phyloP scores from a whole-genome alignment of 2,329 filamentous ascomycete genomes.

The Cladosporium sp. region DNA sequence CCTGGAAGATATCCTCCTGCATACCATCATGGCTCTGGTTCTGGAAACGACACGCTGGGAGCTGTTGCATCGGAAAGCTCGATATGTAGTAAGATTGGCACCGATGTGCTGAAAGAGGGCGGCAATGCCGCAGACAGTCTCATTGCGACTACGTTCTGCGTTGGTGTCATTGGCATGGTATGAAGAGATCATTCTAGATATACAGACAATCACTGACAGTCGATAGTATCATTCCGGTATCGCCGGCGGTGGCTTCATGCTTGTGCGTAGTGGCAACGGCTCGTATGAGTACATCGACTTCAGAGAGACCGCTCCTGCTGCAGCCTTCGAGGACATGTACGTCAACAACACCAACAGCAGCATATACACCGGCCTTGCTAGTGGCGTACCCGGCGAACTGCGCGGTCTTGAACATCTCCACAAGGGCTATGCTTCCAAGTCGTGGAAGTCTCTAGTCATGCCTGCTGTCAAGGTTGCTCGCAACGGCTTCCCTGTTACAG shows the following conservation, averaged over 20 bases:
- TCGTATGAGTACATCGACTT: slow-evolving; percentile 87
- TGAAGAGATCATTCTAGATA: background rate
- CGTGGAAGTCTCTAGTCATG: slow-evolving; percentile 65
- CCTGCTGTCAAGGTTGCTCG: slow-evolving; percentile 75
- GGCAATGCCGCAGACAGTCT: slow-evolving; percentile 57
- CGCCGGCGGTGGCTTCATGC: slow-evolving; percentile 87
- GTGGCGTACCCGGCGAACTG: slow-evolving; percentile 72
- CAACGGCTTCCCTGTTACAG: slow-evolving; percentile 70
- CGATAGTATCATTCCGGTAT: slow-evolving; percentile 59
- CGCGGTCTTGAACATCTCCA: slow-evolving; percentile 80
- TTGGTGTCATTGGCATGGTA: slow-evolving; percentile 51
- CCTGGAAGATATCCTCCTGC: slow-evolving; percentile 5
- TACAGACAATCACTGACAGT: background rate
- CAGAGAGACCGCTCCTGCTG: slow-evolving; percentile 80
- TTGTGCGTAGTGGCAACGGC: slow-evolving; percentile 73
- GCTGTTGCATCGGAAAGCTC: slow-evolving; percentile 51
- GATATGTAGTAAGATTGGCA: slow-evolving; percentile 51
- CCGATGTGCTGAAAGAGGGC: slow-evolving; percentile 47
- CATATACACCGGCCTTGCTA: slow-evolving; percentile 50
- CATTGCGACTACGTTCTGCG: slow-evolving; percentile 51
- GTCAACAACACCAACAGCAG: slow-evolving; percentile 67
- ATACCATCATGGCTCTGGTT: slow-evolving; percentile 22
- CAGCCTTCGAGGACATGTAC: slow-evolving; percentile 84
- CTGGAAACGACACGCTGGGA: slow-evolving; percentile 39
- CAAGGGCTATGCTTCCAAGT: slow-evolving; percentile 62